Evolutionary conservation across 2,329 filamentous ascomycete genomes (phyloP).

Genomic region (Alternaria arbusti): DNA sequence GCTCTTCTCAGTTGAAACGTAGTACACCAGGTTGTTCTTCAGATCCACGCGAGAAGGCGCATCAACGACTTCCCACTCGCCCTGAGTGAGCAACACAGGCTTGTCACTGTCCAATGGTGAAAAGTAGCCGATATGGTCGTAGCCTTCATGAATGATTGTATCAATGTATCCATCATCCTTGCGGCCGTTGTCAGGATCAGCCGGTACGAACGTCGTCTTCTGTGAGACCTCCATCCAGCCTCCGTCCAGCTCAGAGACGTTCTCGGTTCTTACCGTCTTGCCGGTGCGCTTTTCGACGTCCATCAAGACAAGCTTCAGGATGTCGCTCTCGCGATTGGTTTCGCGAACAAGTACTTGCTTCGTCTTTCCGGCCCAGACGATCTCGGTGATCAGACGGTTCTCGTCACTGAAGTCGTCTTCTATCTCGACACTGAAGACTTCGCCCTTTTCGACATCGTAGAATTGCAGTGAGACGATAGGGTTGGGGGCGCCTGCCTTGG

Average conservation of each 20-base stretch:
- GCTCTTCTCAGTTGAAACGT: slow-evolving; percentile 82
- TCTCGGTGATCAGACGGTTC: slow-evolving; percentile 88
- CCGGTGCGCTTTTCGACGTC: slow-evolving; percentile 77
- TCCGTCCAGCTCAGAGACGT: slow-evolving; percentile 85
- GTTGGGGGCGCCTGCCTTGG: slow-evolving; percentile 93
- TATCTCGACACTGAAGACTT: slow-evolving; percentile 81
- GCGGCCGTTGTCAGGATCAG: slow-evolving; percentile 77
- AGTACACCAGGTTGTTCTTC: slow-evolving; percentile 87
- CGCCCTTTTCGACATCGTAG: slow-evolving; percentile 79
- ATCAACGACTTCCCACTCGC: slow-evolving; percentile 88
- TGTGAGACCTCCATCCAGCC: slow-evolving; percentile 97
- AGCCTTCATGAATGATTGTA: slow-evolving; percentile 82
- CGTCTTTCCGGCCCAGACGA: slow-evolving; percentile 80
- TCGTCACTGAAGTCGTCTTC: slow-evolving; percentile 79
- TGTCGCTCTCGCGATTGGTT: slow-evolving; percentile 91
- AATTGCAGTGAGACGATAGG: slow-evolving; percentile 87
- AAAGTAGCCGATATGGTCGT: slow-evolving; percentile 93
- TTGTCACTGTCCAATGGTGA: slow-evolving; percentile 81
- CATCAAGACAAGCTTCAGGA: slow-evolving; percentile 85
- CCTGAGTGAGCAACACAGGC: slow-evolving; percentile 86
- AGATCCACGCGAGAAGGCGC: slow-evolving; percentile 86
- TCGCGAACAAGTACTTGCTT: slow-evolving; percentile 85
- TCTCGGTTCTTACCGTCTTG: slow-evolving; percentile 77
- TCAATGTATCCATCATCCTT: slow-evolving; percentile 90
- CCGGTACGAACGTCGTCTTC: slow-evolving; percentile 83